phyloP scores from a whole-genome alignment of 805 yeast genomes.

The Candida ulmi region DNA sequence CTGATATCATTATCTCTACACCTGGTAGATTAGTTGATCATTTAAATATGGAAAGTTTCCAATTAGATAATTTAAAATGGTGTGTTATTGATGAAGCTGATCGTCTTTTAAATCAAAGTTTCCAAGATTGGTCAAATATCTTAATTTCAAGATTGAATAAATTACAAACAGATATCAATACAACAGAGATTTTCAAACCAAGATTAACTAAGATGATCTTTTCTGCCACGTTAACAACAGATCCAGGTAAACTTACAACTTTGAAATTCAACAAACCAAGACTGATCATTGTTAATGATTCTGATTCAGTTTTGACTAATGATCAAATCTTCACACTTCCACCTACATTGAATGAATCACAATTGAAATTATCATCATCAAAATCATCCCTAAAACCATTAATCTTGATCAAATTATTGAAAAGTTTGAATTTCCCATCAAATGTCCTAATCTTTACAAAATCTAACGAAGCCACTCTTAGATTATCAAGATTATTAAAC shows the following conservation, averaged over 20 bases:
- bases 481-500: conserved; percentile 59
- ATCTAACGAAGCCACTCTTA: conserved; percentile 82
- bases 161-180: conserved; percentile 26
- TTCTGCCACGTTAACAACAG: conserved; percentile 91
- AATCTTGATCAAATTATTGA: conserved; percentile 52
- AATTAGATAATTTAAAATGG: conserved; percentile 48
- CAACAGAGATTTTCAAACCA: conserved; percentile 17
- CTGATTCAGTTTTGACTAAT: conserved; percentile 32
- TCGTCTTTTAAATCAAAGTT: conserved; percentile 75
- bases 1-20: conserved; percentile 66
- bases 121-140: conserved; percentile 83
- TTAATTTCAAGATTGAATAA: conserved; percentile 32
- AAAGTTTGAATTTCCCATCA: conserved; percentile 23
- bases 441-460: conserved; percentile 60
- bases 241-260: conserved; percentile 77
- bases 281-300: conserved; percentile 65
- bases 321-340: conserved; percentile 61
- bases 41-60: conserved; percentile 35
- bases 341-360: conserved; percentile 39
- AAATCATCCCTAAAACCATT: conserved; percentile 64
- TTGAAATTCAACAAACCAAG: conserved; percentile 69
- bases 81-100: conserved; percentile 81
- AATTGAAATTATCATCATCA: conserved; percentile 30
- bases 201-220: conserved; percentile 65
- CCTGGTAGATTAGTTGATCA: conserved; percentile 87